These are phyloP conservation scores for Blastomyces gilchristii DNA, from an alignment of 2,329 filamentous ascomycete species.

Conservation along the genomic window DNA sequence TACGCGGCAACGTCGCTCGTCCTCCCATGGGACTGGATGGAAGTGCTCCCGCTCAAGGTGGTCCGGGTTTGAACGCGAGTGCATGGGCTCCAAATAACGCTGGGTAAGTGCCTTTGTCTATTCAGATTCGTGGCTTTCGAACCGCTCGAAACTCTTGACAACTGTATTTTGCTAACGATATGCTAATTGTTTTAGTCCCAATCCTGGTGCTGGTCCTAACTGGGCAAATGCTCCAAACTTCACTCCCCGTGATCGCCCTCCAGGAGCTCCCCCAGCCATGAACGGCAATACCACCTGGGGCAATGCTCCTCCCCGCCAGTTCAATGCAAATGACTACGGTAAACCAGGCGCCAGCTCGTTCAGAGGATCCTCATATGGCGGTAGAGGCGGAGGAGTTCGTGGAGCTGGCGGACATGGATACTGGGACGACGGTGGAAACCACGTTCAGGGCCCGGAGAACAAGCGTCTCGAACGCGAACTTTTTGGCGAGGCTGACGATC, in stretches of 20 bases:
- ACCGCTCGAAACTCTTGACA: background rate
- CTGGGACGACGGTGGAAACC: constrained; percentile 87
- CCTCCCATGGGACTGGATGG: constrained; percentile 31
- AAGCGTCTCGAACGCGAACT: constrained; percentile 87
- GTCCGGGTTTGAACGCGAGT: constrained; percentile 24
- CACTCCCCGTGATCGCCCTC: constrained; percentile 35
- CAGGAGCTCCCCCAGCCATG: constrained; percentile 12
- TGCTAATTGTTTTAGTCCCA: constrained; percentile 17
- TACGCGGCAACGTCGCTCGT: constrained; percentile 36
- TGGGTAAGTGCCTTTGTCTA: constrained; percentile 29
- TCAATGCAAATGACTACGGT: constrained; percentile 54
- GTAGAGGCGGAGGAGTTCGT: constrained; percentile 43
- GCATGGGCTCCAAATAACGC: constrained; percentile 24
- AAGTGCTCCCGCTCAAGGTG: constrained; percentile 21
- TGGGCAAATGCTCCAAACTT: constrained; percentile 52
- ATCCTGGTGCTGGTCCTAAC: constrained; percentile 23
- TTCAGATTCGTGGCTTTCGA: constrained; percentile 10
- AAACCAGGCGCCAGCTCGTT: constrained; percentile 39
- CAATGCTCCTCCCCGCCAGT: constrained; percentile 35
- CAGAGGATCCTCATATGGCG: constrained; percentile 31
- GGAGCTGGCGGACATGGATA: constrained; percentile 82
- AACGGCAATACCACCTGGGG: constrained; percentile 33
- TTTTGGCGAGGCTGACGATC: constrained; percentile 83
- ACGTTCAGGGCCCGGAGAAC: constrained; percentile 81
- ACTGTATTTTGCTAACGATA: constrained; percentile 11